Conservation (phyloP, 257 asterid genomes). For the Forsythia suspensa region DNA sequence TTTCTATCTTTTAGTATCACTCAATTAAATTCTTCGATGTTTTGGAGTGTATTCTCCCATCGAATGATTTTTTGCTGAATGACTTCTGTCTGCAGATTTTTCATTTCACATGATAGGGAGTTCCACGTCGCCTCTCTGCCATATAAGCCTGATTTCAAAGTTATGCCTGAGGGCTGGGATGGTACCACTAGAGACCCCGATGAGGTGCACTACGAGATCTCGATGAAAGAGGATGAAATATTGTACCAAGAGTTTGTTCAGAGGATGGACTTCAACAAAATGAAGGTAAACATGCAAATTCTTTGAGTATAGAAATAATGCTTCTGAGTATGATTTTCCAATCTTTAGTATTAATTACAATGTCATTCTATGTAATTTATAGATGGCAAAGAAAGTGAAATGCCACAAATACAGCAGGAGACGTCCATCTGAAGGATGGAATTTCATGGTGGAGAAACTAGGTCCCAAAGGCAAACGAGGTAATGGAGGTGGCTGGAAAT, state of each 20-base stretch:
- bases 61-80: not conserved
- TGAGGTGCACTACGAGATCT: slow-evolving; percentile 93
- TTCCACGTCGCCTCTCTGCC: slow-evolving; percentile 94
- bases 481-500: slow-evolving; percentile 88
- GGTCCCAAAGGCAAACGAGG: slow-evolving; percentile 83
- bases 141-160: slow-evolving; percentile 91
- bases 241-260: slow-evolving; percentile 82
- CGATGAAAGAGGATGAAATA: slow-evolving; percentile 92
- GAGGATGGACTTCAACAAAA: slow-evolving; percentile 77
- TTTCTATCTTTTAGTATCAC: not conserved
- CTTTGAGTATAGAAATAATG: not conserved
- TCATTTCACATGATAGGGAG: slow-evolving; percentile 75
- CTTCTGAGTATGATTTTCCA: not conserved
- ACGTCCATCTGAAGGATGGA: slow-evolving; percentile 94
- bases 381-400: slow-evolving; percentile 74
- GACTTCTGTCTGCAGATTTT: slow-evolving; percentile 57
- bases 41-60: not conserved
- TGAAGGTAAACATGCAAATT: slow-evolving; percentile 55
- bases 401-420: slow-evolving; percentile 86
- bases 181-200: slow-evolving; percentile 95
- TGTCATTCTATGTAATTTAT: slow-evolving; percentile 12
- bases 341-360: not conserved
- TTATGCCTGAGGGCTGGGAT: slow-evolving; percentile 99
- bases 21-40: not conserved
- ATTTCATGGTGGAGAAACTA: slow-evolving; percentile 78